phyloP scores from a whole-genome alignment of 495 filamentous ascomycete species.

The Penicillium roqueforti region DNA sequence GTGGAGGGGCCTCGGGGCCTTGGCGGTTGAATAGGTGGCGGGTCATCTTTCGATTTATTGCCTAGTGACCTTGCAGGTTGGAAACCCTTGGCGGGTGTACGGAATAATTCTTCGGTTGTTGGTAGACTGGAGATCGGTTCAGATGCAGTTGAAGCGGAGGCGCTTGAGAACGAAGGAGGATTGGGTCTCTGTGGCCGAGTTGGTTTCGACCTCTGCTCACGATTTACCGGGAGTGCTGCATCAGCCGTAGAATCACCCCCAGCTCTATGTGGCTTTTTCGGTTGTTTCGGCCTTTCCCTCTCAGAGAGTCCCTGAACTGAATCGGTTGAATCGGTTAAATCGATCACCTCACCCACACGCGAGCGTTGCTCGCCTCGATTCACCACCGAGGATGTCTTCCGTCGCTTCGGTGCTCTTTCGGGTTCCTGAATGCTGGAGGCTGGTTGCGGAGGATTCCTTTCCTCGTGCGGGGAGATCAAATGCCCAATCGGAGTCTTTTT shows the following conservation, averaged over 20 bases:
- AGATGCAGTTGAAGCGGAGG: background rate
- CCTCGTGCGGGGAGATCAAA: slow-evolving; percentile 49
- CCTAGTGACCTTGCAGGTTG: background rate
- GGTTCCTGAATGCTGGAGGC: slow-evolving; percentile 10
- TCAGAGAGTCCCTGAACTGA: background rate
- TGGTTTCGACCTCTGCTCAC: background rate
- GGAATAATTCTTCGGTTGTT: background rate
- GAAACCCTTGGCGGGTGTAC: background rate
- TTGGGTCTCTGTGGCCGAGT: background rate
- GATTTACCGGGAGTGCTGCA: background rate
- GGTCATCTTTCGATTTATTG: background rate
- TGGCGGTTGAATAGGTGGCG: background rate
- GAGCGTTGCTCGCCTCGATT: slow-evolving; percentile 2
- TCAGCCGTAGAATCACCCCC: background rate
- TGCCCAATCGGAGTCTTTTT: slow-evolving; percentile 46
- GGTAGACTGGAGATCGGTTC: background rate
- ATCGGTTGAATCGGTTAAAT: slow-evolving; percentile 14
- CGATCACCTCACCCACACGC: slow-evolving; percentile 16
- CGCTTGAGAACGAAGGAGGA: background rate
- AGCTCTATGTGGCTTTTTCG: background rate
- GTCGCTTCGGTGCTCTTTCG: slow-evolving; percentile 47
- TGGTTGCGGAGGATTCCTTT: slow-evolving; percentile 21
- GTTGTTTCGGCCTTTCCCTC: background rate
- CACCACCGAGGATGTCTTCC: slow-evolving; percentile 25
- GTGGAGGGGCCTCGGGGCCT: background rate